A percentile compares a stretch with the other conserved stretches of the same genome.
Conservation (phyloP, 306 rosid species). For the Cyamopsis tetragonoloba region DNA sequence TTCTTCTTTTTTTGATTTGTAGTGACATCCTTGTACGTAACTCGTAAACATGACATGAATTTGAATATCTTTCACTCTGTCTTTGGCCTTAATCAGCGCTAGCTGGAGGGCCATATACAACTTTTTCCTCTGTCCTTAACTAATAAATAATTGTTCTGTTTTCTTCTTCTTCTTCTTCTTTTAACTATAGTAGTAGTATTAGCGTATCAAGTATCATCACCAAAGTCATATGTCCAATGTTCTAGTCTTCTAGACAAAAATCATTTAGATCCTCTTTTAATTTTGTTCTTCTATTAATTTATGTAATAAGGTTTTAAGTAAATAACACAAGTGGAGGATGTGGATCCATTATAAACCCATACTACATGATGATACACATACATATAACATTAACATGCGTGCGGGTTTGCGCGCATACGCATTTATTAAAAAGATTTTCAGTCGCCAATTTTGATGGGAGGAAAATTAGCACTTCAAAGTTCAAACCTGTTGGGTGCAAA, state of each 20-base stretch:
- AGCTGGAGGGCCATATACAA: neutral
- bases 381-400: conserved; percentile 7
- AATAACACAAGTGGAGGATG: conserved; percentile 12
- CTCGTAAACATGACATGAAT: conserved; percentile 6
- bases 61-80: conserved; percentile 29
- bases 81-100: conserved; percentile 40
- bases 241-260: conserved; percentile 15
- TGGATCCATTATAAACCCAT: neutral
- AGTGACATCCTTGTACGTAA: conserved; percentile 28
- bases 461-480: neutral
- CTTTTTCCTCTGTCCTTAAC: neutral
- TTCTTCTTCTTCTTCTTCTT: neutral
- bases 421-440: neutral
- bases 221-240: conserved; percentile 19
- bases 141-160: neutral
- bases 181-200: no score
- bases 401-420: neutral
- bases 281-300: neutral
- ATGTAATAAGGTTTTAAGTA: neutral
- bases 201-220: neutral
- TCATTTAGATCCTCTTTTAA: conserved; percentile 16
- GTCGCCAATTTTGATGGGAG: neutral
- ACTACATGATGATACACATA: no score
- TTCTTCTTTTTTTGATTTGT: neutral
- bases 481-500: neutral